Evolutionary conservation across 140 eudicot species (phyloP), one percentile per base, ranked within the genome.

Genomic region (Stevia rebaudiana): DNA sequence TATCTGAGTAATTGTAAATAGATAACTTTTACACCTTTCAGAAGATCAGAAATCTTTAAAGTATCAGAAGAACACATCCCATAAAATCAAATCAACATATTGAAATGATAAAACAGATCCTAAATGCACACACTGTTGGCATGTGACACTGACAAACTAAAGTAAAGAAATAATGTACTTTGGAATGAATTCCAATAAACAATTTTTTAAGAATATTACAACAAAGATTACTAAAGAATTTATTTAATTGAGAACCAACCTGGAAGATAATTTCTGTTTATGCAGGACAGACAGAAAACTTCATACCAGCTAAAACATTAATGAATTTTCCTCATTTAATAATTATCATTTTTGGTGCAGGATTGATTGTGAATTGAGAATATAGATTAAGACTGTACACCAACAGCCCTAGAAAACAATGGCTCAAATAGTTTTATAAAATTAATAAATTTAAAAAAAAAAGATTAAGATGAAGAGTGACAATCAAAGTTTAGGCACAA

Each of bases 371-470:
- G 67, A 65, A 73, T 57, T 56, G 56, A 53, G 54, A 37, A 58
- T 31, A 35, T 6, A 65, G 82, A 77, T 57, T 65, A 67, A 41
- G 78, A 77, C 74, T 11, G 25, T 58, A 28, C 67, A 77, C 73
- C 82, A 58, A 61, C 77, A 77, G 64, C 81, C 41, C 51, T 71
- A 67, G 63, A 77, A 40, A 70, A 56, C 64, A 53, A 76, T 63
- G 37, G 50, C 39, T 65, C 59, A 23, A 31, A 77, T 23, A 46
- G 11, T 16, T n/a, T 44, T 13, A 42, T 11, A 12, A 13, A 46
- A 16, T 15, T 15, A 46, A 3, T 13, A 43, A 43, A 43, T 13
- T 12, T 18, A 1, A 28, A n/a, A 31, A 15, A 1, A 63, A 22
- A 17, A n/a, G n/a, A 9, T 19, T 56, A 40, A 59, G 53, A 68